These are phyloP conservation scores for Cornus suecica DNA, from an alignment of 148 eudicot genomes.

Conservation along the genomic window DNA sequence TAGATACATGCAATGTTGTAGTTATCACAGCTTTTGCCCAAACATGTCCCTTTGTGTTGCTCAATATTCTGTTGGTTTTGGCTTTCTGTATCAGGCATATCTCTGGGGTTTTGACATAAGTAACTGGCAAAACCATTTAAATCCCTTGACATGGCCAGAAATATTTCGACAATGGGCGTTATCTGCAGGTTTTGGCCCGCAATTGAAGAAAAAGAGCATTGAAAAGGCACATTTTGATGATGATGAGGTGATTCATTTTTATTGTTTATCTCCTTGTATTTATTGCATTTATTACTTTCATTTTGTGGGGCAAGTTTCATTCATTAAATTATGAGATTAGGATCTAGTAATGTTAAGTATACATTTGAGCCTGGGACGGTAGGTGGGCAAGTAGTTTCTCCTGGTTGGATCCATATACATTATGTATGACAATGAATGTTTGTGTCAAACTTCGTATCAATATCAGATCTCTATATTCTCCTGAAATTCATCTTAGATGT, in stretches of 20 bases:
- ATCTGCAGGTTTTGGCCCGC: constrained; percentile 58
- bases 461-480: neutral
- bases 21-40: neutral
- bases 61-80: neutral
- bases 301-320: neutral
- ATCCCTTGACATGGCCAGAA: constrained; percentile 62
- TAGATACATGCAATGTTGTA: neutral
- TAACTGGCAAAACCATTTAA: constrained; percentile 48
- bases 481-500: too few species aligned
- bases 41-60: neutral
- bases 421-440: neutral
- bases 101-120: constrained; percentile 58
- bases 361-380: neutral
- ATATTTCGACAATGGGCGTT: constrained; percentile 51
- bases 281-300: neutral
- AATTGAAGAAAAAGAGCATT: constrained; percentile 36
- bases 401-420: too few species aligned
- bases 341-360: neutral
- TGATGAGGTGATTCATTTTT: constrained; percentile 33
- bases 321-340: neutral
- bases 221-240: constrained; percentile 30
- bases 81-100: constrained; percentile 30
- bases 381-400: neutral
- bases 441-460: neutral
- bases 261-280: neutral